Base-by-base conservation (phyloP, 2,329 filamentous ascomycete species). In the Pseudopithomyces chartarum region DNA sequence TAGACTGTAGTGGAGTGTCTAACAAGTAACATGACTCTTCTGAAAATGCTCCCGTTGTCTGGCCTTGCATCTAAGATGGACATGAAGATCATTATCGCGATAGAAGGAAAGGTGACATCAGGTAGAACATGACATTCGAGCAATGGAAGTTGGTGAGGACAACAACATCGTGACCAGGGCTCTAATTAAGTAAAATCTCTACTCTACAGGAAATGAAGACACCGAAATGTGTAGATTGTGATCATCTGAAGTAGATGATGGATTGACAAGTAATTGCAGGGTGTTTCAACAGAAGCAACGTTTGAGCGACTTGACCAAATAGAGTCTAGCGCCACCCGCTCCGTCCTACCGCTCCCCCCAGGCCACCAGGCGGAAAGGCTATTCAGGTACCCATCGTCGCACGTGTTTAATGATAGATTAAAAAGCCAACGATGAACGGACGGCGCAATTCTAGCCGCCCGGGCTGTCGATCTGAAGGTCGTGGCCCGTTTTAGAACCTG, bases 401-500 rank as follows among this genome's bases (percentile, higher is more conserved):
- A 51, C 55, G 39, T 46, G n/a, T 22, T 20, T 19, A 23, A 39
- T 34, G 45, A 20, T 36, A 54, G 17, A 42, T 51, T 54, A 33
- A 32, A 1, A n/a, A 20, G 40, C 17, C 56, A 67, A 64, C 62
- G 55, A 63, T 59, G 57, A 48, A 57, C 64, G 58, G 61, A 49
- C 57, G 49, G 47, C 53, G 46, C 32, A 52, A 45, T 53, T 66
- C 60, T 73, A 67, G 63, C 69, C 71, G 71, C 71, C 69, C 63
- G 48, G n/a, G 36, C 34, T 19, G 66, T 56, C 53, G 64, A 67
- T 68, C 55, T 55, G 56, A 48, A 55, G 60, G 45, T 52, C 59
- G 59, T 58, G 55, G 61, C 56, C 61, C 60, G 66, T 68, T 69
- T 68, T 57, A 61, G 57, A 60, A 63, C 58, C 57, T 74, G 71